These are phyloP conservation scores for Backusella morwellensis DNA, from an alignment of 192 early-diverging fungal genomes.

Conservation along the genomic window DNA sequence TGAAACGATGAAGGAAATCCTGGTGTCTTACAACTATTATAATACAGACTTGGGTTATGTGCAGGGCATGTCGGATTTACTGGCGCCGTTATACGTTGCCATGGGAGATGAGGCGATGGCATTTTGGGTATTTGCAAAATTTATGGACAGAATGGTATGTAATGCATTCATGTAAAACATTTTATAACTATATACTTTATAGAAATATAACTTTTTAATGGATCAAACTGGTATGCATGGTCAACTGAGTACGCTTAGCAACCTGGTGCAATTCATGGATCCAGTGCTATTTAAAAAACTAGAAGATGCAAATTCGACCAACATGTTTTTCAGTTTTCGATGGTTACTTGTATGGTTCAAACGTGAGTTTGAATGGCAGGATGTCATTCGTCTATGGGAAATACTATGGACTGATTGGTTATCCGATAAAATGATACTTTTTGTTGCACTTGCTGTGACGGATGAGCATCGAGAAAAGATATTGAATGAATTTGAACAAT, in stretches of 20 bases:
- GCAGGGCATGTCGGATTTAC: constrained; percentile 97
- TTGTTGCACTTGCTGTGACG: constrained; percentile 89
- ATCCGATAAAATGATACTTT: constrained; percentile 79
- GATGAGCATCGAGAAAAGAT: constrained; percentile 78
- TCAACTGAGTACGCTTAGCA: constrained; percentile 75
- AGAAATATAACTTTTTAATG: constrained; percentile 82
- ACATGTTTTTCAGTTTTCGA: constrained; percentile 96
- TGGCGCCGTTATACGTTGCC: constrained; percentile 84
- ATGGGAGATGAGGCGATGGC: constrained; percentile 89
- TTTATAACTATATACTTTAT: not conserved
- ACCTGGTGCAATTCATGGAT: constrained; percentile 84
- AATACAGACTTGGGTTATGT: constrained; percentile 84
- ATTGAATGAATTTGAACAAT: constrained; percentile 68
- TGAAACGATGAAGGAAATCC: constrained; percentile 84
- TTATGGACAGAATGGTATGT: constrained; percentile 84
- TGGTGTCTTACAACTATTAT: constrained; percentile 89
- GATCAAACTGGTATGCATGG: constrained; percentile 93
- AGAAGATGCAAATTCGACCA: constrained; percentile 65
- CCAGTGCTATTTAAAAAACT: constrained; percentile 78
- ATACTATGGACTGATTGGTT: constrained; percentile 66
- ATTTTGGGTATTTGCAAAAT: constrained; percentile 88
- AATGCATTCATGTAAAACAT: not conserved
- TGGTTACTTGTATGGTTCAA: constrained; percentile 98
- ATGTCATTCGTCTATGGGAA: constrained; percentile 87
- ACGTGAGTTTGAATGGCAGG: constrained; percentile 89